These are phyloP conservation scores for Lactifluus subvellereus DNA, from an alignment of 768 basidiomycete genomes.

Conservation along the genomic window DNA sequence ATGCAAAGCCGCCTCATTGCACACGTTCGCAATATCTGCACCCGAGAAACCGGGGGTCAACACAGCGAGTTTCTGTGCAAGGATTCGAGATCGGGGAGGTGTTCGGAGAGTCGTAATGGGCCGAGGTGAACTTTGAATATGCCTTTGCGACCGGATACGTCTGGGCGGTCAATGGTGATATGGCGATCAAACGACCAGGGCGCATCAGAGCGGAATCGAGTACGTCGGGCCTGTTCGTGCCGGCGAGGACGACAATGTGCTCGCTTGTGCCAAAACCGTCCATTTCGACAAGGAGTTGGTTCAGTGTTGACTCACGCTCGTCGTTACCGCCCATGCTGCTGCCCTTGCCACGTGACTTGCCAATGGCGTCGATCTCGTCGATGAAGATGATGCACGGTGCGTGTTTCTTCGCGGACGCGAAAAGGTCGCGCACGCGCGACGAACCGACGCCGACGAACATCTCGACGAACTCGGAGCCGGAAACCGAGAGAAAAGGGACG, in stretches of 20 bases:
- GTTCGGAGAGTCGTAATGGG: constrained; percentile 65
- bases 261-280: constrained; percentile 98
- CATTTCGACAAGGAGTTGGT: constrained; percentile 98
- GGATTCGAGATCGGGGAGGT: constrained; percentile 45
- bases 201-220: constrained; percentile 94
- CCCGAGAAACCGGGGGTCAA: constrained; percentile 98
- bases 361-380: constrained; percentile 99
- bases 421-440: constrained; percentile 93
- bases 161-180: constrained; percentile 91
- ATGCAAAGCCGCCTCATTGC: constrained; percentile 94
- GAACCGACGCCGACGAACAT: constrained; percentile 99
- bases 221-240: constrained; percentile 95
- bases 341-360: constrained; percentile 79
- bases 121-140: constrained; percentile 91
- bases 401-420: constrained; percentile 95
- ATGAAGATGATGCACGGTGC: constrained; percentile 99
- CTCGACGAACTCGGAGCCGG: constrained; percentile 98
- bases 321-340: constrained; percentile 89
- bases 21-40: constrained; percentile 98
- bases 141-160: constrained; percentile 87
- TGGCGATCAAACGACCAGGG: constrained; percentile 98
- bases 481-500: constrained; percentile 97
- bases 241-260: constrained; percentile 93
- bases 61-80: constrained; percentile 91
- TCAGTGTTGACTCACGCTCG: constrained; percentile 95